These are phyloP conservation scores for Trichosporon sp. DNA, from an alignment of 1,284 basidiomycete genomes.

Conservation along the genomic window DNA sequence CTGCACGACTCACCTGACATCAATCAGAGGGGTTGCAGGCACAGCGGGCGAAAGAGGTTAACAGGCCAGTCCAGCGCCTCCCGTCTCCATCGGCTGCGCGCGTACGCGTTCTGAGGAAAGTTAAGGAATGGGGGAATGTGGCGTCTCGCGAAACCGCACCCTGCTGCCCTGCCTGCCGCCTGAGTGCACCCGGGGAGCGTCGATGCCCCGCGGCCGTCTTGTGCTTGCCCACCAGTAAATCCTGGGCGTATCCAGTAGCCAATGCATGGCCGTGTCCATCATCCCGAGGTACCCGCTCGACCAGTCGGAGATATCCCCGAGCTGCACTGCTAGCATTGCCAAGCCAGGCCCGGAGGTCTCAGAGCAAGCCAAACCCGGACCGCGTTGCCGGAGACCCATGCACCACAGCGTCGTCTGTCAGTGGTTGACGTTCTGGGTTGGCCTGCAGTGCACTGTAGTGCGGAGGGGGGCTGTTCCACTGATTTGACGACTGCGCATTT, in stretches of 20 bases:
- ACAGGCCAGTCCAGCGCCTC: not conserved
- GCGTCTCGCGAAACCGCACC: not conserved
- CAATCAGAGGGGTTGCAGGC: not conserved
- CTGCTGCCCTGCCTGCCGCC: not conserved
- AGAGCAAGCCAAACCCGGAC: not conserved
- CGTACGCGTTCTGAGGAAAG: not conserved
- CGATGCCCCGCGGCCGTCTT: not conserved
- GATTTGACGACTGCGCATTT: not conserved
- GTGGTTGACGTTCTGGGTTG: too few species aligned
- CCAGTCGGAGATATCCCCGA: not conserved
- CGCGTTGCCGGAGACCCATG: not conserved
- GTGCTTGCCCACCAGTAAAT: not conserved
- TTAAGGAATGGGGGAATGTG: not conserved
- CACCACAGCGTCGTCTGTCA: not conserved
- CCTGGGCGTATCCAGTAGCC: not conserved
- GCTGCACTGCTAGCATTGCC: too few species aligned
- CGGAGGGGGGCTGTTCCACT: not conserved
- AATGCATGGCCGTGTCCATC: not conserved
- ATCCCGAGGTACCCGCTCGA: not conserved
- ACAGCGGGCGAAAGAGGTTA: not conserved
- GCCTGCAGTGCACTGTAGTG: not conserved
- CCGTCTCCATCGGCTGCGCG: conserved; percentile 1
- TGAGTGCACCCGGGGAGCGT: not conserved
- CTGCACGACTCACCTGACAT: not conserved
- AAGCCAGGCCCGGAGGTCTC: too few species aligned